Conservation (phyloP, 1,284 basidiomycete genomes). For the Malassezia brasiliensis region DNA sequence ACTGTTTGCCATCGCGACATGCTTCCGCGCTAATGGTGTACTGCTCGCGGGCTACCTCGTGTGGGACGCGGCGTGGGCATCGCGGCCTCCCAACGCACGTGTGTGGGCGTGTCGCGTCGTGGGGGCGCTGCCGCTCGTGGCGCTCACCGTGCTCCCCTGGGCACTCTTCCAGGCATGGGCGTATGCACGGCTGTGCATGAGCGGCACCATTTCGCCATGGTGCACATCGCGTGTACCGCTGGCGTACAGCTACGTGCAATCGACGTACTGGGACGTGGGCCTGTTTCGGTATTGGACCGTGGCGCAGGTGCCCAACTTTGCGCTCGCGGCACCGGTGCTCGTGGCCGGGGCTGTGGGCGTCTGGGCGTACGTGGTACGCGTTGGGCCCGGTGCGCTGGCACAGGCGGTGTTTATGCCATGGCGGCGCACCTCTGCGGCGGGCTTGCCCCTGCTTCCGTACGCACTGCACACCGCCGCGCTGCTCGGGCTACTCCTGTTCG, state of each 20-base stretch:
- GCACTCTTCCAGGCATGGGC: constrained; percentile 61
- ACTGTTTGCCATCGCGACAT: constrained; percentile 59
- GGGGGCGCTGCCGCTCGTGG: background rate
- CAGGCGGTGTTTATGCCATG: background rate
- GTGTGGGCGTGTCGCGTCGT: background rate
- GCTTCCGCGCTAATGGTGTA: constrained; percentile 73
- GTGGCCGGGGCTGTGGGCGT: background rate
- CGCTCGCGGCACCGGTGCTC: constrained; percentile 64
- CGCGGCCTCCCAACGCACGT: background rate
- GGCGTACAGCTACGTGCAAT: constrained; percentile 75
- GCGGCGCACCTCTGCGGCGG: background rate
- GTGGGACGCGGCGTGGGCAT: constrained; percentile 18
- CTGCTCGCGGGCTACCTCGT: constrained; percentile 60
- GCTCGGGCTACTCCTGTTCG: constrained; percentile 59
- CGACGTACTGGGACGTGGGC: constrained; percentile 76
- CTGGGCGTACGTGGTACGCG: background rate
- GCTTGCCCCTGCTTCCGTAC: constrained; percentile 53
- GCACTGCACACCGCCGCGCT: constrained; percentile 60
- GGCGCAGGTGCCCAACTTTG: constrained; percentile 76
- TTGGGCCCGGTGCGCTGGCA: background rate
- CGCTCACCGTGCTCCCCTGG: constrained; percentile 57
- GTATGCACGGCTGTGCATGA: constrained; percentile 60
- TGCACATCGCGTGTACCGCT: constrained; percentile 59
- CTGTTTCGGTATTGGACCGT: constrained; percentile 76
- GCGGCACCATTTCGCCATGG: constrained; percentile 54